Percentiles rank a stretch among this genome's conserved stretches.
Conservation (phyloP, 306 rosid genomes). For the Datisca glomerata region DNA sequence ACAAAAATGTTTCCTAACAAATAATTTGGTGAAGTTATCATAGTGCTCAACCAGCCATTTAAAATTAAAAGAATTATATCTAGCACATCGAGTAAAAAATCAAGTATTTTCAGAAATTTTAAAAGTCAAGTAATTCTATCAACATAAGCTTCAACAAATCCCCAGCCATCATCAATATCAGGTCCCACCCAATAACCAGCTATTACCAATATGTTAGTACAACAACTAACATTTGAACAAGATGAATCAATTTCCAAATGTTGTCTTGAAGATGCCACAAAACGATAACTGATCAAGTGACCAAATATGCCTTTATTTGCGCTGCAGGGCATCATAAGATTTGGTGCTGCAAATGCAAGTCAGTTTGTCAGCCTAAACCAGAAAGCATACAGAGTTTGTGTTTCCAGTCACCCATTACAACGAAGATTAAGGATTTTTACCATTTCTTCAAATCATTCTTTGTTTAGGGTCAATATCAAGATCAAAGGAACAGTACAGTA, state of each 20-base stretch:
- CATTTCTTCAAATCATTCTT: too few species aligned
- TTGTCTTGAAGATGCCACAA: conserved; percentile 18
- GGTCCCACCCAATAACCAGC: conserved; percentile 95
- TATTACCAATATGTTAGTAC: conserved; percentile 29
- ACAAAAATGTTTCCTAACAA: too few species aligned
- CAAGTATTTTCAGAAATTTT: too few species aligned
- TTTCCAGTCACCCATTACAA: background rate
- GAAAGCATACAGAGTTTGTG: conserved; percentile 4
- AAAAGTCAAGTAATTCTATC: conserved; percentile 29
- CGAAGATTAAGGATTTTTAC: background rate
- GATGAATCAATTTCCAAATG: conserved; percentile 16
- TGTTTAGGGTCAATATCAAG: too few species aligned
- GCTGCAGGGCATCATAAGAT: conserved; percentile 19
- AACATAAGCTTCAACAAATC: conserved; percentile 66
- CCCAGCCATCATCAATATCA: conserved; percentile 90
- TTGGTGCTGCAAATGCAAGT: conserved; percentile 49
- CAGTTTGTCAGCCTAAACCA: conserved; percentile 16
- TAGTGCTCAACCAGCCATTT: too few species aligned
- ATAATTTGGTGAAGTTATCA: too few species aligned
- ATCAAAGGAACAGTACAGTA: background rate
- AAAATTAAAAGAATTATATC: too few species aligned
- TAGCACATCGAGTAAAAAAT: too few species aligned
- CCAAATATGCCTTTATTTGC: conserved; percentile 13
- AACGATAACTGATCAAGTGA: conserved; percentile 18
- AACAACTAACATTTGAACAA: conserved; percentile 27